Percentiles rank a stretch among this genome's conserved stretches.
phyloP scores from a whole-genome alignment of 129 eudicot genomes.

The Ambrosia trifida region DNA sequence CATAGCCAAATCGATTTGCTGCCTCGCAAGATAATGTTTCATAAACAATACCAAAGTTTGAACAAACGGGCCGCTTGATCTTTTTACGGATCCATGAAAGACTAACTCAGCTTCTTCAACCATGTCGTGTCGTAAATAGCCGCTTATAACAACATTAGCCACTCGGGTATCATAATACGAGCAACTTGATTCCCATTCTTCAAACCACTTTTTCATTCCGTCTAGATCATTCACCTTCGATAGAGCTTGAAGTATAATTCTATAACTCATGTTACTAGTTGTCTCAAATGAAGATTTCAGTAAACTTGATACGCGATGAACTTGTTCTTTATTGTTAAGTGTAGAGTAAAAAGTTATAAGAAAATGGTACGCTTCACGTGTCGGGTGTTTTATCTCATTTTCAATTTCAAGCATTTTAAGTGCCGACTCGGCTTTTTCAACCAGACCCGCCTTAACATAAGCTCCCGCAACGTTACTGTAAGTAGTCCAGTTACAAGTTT shows the following conservation, averaged over 20 bases:
- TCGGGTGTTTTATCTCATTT: constrained; percentile 28
- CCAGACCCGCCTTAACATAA: constrained; percentile 53
- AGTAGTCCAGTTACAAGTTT: constrained; percentile 59
- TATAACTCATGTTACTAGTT: constrained; percentile 45
- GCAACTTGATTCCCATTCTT: constrained; percentile 74
- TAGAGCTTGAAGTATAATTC: constrained; percentile 61
- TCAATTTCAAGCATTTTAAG: constrained; percentile 49
- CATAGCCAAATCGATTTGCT: constrained; percentile 43
- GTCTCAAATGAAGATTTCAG: constrained; percentile 48
- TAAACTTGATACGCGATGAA: constrained; percentile 54
- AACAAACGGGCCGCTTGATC: constrained; percentile 44
- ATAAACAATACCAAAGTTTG: constrained; percentile 37
- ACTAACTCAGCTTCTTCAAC: constrained; percentile 61
- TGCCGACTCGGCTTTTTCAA: constrained; percentile 62
- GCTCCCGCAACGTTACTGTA: constrained; percentile 61
- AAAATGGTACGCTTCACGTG: constrained; percentile 53
- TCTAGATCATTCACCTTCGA: constrained; percentile 48
- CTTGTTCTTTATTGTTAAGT: constrained; percentile 45
- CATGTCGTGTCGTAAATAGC: constrained; percentile 50
- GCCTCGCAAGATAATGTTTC: constrained; percentile 33
- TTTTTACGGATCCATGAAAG: constrained; percentile 33
- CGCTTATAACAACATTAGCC: constrained; percentile 39
- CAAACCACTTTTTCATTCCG: constrained; percentile 46
- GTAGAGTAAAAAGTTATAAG: constrained; percentile 58
- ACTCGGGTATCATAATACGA: constrained; percentile 51